phyloP scores from a whole-genome alignment of 495 filamentous ascomycete genomes.

The Aspergillus olivimuriae region DNA sequence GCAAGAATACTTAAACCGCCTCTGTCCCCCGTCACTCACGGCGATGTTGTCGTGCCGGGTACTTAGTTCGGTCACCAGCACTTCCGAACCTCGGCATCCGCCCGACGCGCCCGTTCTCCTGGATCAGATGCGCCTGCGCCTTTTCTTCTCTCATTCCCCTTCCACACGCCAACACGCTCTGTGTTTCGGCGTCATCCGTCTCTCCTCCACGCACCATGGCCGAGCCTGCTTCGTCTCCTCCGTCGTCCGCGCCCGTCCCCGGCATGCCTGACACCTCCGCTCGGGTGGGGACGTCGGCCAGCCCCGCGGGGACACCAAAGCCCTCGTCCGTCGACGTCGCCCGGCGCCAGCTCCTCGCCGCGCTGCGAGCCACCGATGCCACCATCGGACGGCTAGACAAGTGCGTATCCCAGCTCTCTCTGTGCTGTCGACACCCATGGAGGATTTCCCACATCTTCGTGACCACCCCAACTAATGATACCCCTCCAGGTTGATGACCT shows the following conservation, averaged over 20 bases:
- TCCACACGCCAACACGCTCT: background rate
- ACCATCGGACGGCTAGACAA: conserved; percentile 31
- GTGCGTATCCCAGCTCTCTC: conserved; percentile 19
- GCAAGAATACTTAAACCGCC: background rate
- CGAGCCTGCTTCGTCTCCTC: conserved; percentile 2
- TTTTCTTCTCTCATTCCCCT: conserved; percentile 1
- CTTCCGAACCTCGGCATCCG: conserved; percentile 14
- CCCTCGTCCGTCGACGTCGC: conserved; percentile 8
- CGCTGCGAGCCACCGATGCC: conserved; percentile 27
- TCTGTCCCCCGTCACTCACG: too few relatives aligned
- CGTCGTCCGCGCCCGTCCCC: background rate
- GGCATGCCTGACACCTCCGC: conserved; percentile 3
- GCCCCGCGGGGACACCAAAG: conserved; percentile 20
- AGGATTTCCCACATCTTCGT: too few relatives aligned
- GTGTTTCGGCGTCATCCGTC: background rate
- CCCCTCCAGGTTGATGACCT: conserved; percentile 25
- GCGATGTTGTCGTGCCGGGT: background rate
- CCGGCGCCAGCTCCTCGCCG: conserved; percentile 24
- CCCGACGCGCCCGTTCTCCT: conserved; percentile 4
- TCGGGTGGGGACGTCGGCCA: conserved; percentile 22
- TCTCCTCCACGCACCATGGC: conserved; percentile 4
- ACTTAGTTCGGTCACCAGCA: background rate
- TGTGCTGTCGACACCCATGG: background rate
- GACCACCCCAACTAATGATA: too few relatives aligned
- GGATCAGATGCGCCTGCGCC: conserved; percentile 9